Base-by-base conservation (phyloP, 257 asterid species). In the Ehretia macrophylla region DNA sequence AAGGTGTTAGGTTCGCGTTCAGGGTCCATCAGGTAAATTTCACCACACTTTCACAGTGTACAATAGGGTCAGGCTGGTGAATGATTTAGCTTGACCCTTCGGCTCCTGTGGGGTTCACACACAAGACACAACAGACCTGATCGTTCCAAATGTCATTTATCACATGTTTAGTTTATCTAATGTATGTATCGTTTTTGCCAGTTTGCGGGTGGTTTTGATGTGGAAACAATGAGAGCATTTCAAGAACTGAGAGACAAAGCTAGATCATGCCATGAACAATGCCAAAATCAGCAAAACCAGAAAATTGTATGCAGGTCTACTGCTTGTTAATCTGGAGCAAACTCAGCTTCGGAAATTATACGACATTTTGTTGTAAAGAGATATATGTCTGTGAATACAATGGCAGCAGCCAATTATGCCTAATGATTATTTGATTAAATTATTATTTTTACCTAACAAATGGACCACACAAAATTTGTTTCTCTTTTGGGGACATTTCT, bases 171-270 rank as follows among this genome's bases (percentile, higher is more conserved):
- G n/a, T n/a, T n/a, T n/a, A n/a, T n/a, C n/a, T n/a, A 4, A 17
- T 12, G 47, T 58, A 58, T n/a, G 4, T 42, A 2, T 42, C 17
- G 19, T 4, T 45, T 57, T 58, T 68, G 14, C n/a, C 79, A 93
- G 99, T 93, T 93, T 79, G 99, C 99, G 1, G 95, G 97, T 0
- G 99, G 99, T 9, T 93, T 89, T 53, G 97, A 93, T 38, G 92
- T 72, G 78, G 99, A 89, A 73, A 93, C 99, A 14, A 93, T 93
- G 99, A 85, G 69, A 63, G 95, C 86, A 21, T 93, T 93, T 73
- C 94, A 93, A 62, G 99, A 89, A 47, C 79, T 89, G 72, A 80
- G 95, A 60, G 94, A 88, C 53, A 88, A 88, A 67, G 91, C 92
- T 12, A 85, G 86, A 56, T 80, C 79, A 0, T 85, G 90, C 77